Evolutionary conservation across 78 protist species (phyloP).

Genomic region (Dictyostelium intermedium): DNA sequence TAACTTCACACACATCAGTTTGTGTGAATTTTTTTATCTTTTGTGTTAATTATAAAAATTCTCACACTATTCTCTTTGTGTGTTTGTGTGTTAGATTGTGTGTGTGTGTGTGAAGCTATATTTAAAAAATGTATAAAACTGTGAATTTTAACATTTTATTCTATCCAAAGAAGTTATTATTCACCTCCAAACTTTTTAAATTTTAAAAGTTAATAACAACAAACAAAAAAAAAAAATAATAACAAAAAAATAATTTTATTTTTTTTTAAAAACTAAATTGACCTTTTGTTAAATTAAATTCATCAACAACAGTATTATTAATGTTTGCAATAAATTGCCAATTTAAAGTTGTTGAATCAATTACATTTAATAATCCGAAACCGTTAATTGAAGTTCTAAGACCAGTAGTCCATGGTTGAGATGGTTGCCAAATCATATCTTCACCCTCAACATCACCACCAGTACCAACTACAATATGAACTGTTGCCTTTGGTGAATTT

Average conservation of each 20-base stretch:
- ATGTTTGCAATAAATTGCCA: conserved; percentile 25
- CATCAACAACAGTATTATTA: background rate
- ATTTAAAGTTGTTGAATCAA: background rate
- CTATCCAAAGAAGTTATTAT: too few species aligned
- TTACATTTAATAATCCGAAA: background rate
- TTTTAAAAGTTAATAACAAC: too few species aligned
- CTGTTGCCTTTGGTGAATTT: conserved; percentile 18
- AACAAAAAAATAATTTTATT: background rate
- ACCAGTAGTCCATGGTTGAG: conserved; percentile 25
- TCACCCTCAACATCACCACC: conserved; percentile 47
- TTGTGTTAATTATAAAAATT: too few species aligned
- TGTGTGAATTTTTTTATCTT: too few species aligned
- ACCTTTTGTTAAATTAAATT: background rate
- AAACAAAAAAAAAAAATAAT: background rate
- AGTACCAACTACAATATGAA: conserved; percentile 41
- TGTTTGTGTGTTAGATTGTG: too few species aligned
- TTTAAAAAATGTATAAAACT: too few species aligned
- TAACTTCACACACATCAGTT: too few species aligned
- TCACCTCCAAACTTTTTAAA: too few species aligned
- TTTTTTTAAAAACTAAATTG: background rate
- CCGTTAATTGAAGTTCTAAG: background rate
- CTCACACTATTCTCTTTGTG: too few species aligned
- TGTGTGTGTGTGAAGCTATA: too few species aligned
- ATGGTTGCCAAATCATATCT: background rate
- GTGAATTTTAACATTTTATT: too few species aligned